Percentiles rank a stretch among this genome's conserved stretches.
Conservation (phyloP, 2,329 filamentous ascomycete genomes). For the Colletotrichum gloeosporioides region DNA sequence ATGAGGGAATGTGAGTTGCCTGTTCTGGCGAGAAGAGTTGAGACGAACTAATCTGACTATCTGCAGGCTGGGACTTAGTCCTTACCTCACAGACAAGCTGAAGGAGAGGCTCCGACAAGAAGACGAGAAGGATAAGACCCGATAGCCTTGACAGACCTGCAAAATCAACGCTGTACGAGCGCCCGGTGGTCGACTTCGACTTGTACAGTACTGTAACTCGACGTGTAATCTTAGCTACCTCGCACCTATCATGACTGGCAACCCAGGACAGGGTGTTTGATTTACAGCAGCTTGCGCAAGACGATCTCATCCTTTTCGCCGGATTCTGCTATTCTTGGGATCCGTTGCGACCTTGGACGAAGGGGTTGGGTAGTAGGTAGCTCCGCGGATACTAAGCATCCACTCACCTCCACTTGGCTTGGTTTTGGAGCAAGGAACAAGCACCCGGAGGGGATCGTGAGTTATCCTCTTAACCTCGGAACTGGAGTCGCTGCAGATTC, state of each 20-base stretch:
- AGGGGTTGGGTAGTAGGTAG: neutral
- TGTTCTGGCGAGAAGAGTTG: neutral
- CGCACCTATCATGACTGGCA: neutral
- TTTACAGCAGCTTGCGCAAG: neutral
- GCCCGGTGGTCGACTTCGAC: neutral
- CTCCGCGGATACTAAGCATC: neutral
- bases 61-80: slow-evolving; percentile 57
- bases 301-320: neutral
- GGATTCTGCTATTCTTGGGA: neutral
- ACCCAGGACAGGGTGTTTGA: neutral
- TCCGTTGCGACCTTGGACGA: neutral
- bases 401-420: slow-evolving; percentile 17
- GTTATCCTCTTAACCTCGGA: slow-evolving; percentile 8
- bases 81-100: slow-evolving; percentile 60
- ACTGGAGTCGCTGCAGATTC: slow-evolving; percentile 19
- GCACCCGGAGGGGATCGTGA: slow-evolving; percentile 10
- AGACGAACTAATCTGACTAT: slow-evolving; percentile 24
- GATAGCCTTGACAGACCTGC: neutral
- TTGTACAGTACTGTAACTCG: neutral
- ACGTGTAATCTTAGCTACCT: neutral
- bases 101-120: slow-evolving; percentile 58
- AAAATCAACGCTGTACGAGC: neutral
- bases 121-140: slow-evolving; percentile 40
- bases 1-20: slow-evolving; percentile 68
- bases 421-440: slow-evolving; percentile 5